These are phyloP conservation scores for Coniochaeta prunicola DNA, from an alignment of 2,329 filamentous ascomycete genomes.

Conservation along the genomic window DNA sequence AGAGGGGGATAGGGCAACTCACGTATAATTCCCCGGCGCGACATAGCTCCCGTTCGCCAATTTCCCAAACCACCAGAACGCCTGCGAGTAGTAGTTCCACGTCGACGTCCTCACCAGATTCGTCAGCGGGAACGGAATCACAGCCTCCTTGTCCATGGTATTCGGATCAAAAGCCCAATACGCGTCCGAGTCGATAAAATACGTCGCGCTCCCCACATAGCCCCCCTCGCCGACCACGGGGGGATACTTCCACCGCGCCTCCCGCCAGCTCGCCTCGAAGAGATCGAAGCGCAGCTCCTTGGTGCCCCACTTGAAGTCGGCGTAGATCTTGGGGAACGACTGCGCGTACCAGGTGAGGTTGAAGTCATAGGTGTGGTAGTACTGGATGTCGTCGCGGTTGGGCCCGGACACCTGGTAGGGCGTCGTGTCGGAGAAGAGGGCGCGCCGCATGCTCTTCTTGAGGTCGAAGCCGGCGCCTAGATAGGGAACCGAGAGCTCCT, in stretches of 20 bases:
- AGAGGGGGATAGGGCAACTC: too few relatives aligned
- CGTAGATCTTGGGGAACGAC: slow-evolving; percentile 18
- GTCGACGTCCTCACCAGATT: slow-evolving; percentile 4
- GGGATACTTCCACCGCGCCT: slow-evolving; percentile 34
- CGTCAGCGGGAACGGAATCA: slow-evolving; percentile 7
- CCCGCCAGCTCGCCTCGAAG: slow-evolving; percentile 28
- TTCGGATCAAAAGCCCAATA: slow-evolving; percentile 8
- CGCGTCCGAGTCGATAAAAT: slow-evolving; percentile 6
- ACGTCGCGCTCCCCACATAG: slow-evolving; percentile 27
- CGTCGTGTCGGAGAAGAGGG: slow-evolving; percentile 7
- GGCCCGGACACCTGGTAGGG: slow-evolving; percentile 10
- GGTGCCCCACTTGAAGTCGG: slow-evolving; percentile 14
- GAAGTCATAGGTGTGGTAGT: slow-evolving; percentile 18
- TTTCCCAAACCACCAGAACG: slow-evolving; percentile 13
- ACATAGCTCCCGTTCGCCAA: slow-evolving; percentile 8
- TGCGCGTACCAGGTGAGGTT: slow-evolving; percentile 14
- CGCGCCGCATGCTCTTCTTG: slow-evolving; percentile 4
- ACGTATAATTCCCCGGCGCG: neutral
- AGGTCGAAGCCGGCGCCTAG: slow-evolving; percentile 14
- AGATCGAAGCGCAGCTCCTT: slow-evolving; percentile 25
- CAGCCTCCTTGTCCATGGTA: slow-evolving; percentile 7
- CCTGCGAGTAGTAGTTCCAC: slow-evolving; percentile 5
- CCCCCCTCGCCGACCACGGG: slow-evolving; percentile 26
- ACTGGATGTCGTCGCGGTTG: slow-evolving; percentile 6
- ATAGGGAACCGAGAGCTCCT: slow-evolving; percentile 24